Percentiles rank a stretch among this genome's conserved stretches.
Evolutionary conservation across 2,329 filamentous ascomycete species (phyloP).

Genomic region (Cladosporium sp.): DNA sequence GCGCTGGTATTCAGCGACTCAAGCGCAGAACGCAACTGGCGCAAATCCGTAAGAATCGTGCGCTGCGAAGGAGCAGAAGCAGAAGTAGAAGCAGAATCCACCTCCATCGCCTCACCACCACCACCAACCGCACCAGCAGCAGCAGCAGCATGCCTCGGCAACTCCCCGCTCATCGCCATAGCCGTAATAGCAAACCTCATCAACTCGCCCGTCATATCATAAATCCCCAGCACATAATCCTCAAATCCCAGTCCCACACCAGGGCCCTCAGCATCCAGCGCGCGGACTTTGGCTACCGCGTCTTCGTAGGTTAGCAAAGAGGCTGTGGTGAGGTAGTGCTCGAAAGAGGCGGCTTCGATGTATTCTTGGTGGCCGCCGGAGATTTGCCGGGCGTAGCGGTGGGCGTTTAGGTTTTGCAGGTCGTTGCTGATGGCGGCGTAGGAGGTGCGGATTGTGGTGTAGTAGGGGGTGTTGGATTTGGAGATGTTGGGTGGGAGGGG

Average conservation of each 20-base stretch:
- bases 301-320: constrained; percentile 69
- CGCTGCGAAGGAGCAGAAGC: constrained; percentile 38
- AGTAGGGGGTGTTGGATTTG: constrained; percentile 68
- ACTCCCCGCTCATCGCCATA: constrained; percentile 70
- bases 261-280: constrained; percentile 40
- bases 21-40: constrained; percentile 72
- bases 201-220: constrained; percentile 91
- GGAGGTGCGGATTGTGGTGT: constrained; percentile 68
- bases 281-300: constrained; percentile 45
- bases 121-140: not conserved
- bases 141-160: constrained; percentile 37
- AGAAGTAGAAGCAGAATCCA: constrained; percentile 29
- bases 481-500: constrained; percentile 68
- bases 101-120: constrained; percentile 36
- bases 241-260: constrained; percentile 69
- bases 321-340: constrained; percentile 81
- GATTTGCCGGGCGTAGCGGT: constrained; percentile 78
- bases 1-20: constrained; percentile 65
- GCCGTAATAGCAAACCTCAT: constrained; percentile 94
- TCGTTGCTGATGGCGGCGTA: constrained; percentile 71
- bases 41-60: constrained; percentile 77
- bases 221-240: constrained; percentile 88
- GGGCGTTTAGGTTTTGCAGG: constrained; percentile 73
- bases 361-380: constrained; percentile 86
- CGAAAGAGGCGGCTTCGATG: constrained; percentile 86